Percentiles rank a stretch among this genome's conserved stretches.
Evolutionary conservation across 257 asterid species (phyloP).

Genomic region (Solanum lycopersicoides): DNA sequence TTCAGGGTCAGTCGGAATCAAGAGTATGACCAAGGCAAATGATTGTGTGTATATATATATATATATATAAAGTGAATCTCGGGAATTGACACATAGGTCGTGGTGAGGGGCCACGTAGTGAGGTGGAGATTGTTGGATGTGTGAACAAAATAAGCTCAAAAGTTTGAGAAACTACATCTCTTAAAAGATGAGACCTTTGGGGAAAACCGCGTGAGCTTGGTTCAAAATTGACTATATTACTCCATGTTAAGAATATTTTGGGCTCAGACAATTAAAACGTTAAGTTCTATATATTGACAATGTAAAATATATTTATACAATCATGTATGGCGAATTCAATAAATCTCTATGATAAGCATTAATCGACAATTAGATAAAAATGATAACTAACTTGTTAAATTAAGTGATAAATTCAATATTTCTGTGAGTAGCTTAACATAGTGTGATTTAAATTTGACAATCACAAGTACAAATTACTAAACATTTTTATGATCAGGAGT

Average conservation of each 20-base stretch:
- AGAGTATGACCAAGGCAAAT: not conserved
- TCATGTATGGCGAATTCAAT: not conserved
- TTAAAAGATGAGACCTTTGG: not conserved
- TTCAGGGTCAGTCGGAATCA: too few relatives aligned
- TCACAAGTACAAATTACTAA: not conserved
- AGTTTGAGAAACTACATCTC: not conserved
- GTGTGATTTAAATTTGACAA: not conserved
- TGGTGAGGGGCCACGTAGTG: not conserved
- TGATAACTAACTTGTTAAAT: not conserved
- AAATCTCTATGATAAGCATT: not conserved
- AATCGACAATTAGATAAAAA: not conserved
- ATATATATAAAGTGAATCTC: not conserved
- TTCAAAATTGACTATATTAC: not conserved
- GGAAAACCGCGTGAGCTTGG: not conserved
- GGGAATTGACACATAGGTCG: not conserved
- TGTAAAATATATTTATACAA: not conserved
- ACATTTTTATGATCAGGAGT: conserved; percentile 34
- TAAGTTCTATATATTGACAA: not conserved
- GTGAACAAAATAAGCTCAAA: not conserved
- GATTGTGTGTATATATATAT: too few relatives aligned
- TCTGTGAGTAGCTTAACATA: not conserved
- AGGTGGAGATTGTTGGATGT: not conserved
- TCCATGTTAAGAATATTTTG: not conserved
- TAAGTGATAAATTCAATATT: not conserved
- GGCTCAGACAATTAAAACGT: not conserved